These are phyloP conservation scores for Quercus engelmannii DNA, from an alignment of 306 rosid species.

Conservation along the genomic window DNA sequence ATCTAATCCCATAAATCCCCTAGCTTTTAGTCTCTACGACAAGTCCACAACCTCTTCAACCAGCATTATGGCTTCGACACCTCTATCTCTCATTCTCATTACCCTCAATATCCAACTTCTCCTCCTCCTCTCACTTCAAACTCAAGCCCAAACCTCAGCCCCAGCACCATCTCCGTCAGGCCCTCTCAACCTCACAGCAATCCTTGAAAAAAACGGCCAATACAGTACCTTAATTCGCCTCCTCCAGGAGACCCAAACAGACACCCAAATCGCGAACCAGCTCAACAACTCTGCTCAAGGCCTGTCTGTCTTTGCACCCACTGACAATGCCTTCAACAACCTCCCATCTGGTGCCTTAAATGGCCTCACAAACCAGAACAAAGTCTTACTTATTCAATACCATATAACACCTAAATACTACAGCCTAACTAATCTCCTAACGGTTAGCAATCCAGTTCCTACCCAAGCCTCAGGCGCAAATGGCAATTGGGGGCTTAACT, in stretches of 20 bases:
- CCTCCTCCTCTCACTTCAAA: constrained; percentile 21
- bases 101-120: constrained; percentile 16
- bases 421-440: constrained; percentile 35
- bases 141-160: constrained; percentile 44
- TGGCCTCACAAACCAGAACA: constrained; percentile 34
- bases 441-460: constrained; percentile 75
- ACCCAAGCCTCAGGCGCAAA: constrained; percentile 43
- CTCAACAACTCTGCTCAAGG: constrained; percentile 64
- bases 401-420: constrained; percentile 67
- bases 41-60: not conserved
- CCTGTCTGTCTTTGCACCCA: constrained; percentile 69
- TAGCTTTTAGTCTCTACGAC: not conserved
- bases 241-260: constrained; percentile 45
- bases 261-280: constrained; percentile 48
- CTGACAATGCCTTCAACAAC: constrained; percentile 77
- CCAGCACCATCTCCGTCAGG: constrained; percentile 54
- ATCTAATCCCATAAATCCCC: constrained; percentile 37
- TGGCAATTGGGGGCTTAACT: constrained; percentile 66
- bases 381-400: constrained; percentile 55
- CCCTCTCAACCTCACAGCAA: constrained; percentile 52
- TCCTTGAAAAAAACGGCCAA: constrained; percentile 58
- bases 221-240: constrained; percentile 53
- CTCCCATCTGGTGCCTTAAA: constrained; percentile 66
- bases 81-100: constrained; percentile 36
- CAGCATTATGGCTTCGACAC: constrained; percentile 49